Base-by-base conservation (phyloP, 441 rosid genomes). In the Francoa sonchifolia region DNA sequence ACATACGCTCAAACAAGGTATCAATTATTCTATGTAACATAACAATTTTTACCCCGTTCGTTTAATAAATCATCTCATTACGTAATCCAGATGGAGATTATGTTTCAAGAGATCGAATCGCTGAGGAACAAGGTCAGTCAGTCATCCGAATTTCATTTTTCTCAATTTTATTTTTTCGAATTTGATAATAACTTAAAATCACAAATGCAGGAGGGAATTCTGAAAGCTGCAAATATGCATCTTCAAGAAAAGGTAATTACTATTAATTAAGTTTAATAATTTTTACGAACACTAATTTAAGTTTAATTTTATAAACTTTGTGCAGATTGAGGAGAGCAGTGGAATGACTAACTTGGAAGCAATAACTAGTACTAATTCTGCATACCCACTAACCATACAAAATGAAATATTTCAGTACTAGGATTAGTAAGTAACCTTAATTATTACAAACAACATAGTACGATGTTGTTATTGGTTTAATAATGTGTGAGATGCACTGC, bases 1-100 rank as follows among this genome's bases (percentile, higher is more conserved):
- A 77, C 14, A 72, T 77, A 39, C 97, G 97, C 50, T 73, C 94
- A 16, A 62, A 79, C 14, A 89, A 89, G 94, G 97, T 87, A 61
- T 32, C 6, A 0, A 11, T 46, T 30, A 21, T 19, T 19, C 12
- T 11, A 8, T 19, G 18, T 21, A 31, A n/a, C 7, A 11, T 9
- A 25, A 12, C 19, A 8, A 49, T 21, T 15, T 1, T 10, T 17
- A n/a, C n/a, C n/a, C 12, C 0, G 18, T 44, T 31, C 1, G 4
- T 11, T 10, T 6, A 28, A 35, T 43, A 20, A 19, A 14, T 42
- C 7, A 2, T 8, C 5, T 12, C 13, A 3, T 12, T 4, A 3
- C 11, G 2, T 33, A 2, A 9, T 7, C 11, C 69, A 88, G 97
- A 81, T 81, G 90, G 94, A 81, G 26, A 48, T 72, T 8, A 73